Evolutionary conservation across 1,284 basidiomycete genomes (phyloP), one percentile per base, ranked within the genome.

Genomic region (Takashimella koratensis): DNA sequence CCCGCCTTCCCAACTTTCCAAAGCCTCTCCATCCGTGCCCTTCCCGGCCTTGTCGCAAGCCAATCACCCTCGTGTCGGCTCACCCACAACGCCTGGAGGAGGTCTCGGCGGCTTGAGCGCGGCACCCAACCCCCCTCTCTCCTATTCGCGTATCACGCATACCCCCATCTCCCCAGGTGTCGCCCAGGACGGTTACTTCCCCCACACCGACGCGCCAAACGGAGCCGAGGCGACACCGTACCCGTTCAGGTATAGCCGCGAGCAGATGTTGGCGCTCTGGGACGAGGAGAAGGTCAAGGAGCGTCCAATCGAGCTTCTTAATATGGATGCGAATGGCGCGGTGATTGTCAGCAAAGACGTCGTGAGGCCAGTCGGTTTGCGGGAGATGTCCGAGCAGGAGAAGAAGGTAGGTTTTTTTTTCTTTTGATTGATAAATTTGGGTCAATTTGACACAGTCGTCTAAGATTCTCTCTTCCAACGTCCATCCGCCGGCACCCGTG

Each of bases 211-310:
- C 78, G 63, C 80, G 77, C 54, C 57, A 39, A 56, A 51, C 43
- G 52, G 53, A 19, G 49, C 41, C 19, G 41, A 54, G 13, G 53
- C 58, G 20, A 63, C 63, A 51, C 53, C 62, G 24, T 60, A 86
- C 68, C 89, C 90, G 21, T 92, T 93, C 79, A 82, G 86, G 69
- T 94, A 92, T 77, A 84, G 86, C 13, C 87, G 86, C 71, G 88
- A 92, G 59, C 88, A 90, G 59, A 81, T 94, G 77, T 80, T 93
- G 52, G 81, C 82, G 73, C 86, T 93, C 60, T 93, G 88, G 76
- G 88, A 83, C 70, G 88, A 90, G 62, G 85, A 85, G 50, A 72
- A 73, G 83, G 84, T 56, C 84, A 86, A 54, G 82, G 82, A 73
- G 81, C 80, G 90, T 23, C 89, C 88, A 40, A 80, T 91, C 47